A percentile compares a stretch with the other conserved stretches of the same genome.
These are phyloP conservation scores for Leccinellum rugosiceps DNA, from an alignment of 768 basidiomycete species.

Conservation along the genomic window DNA sequence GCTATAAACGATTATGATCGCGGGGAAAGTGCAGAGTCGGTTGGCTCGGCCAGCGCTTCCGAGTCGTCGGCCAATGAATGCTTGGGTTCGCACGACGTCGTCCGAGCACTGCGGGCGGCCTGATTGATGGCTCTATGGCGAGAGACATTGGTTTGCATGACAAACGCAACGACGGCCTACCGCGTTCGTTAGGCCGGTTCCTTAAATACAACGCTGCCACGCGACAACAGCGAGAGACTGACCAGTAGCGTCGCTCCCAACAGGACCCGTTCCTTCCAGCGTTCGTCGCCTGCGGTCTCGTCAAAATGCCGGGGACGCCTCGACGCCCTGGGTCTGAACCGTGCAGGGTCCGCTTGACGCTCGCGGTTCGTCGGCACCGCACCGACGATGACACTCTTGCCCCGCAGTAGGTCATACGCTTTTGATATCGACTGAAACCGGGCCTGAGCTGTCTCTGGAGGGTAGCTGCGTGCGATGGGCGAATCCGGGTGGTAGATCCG, in stretches of 20 bases:
- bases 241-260: conserved; percentile 55
- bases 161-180: conserved; percentile 34
- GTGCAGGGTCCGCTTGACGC: conserved; percentile 35
- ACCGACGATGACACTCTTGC: conserved; percentile 35
- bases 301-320: conserved; percentile 49
- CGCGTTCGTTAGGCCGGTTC: background rate
- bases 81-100: conserved; percentile 1
- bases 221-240: conserved; percentile 7
- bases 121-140: conserved; percentile 32
- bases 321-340: conserved; percentile 36
- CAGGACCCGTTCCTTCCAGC: conserved; percentile 65
- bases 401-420: conserved; percentile 64
- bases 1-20: background rate
- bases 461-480: conserved; percentile 36
- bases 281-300: conserved; percentile 47
- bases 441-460: conserved; percentile 52
- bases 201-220: no score
- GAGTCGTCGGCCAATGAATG: conserved; percentile 14
- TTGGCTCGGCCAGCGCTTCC: conserved; percentile 23
- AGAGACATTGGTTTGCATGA: conserved; percentile 31
- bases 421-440: conserved; percentile 67
- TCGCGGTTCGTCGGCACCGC: conserved; percentile 15
- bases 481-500: conserved; percentile 79
- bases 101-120: conserved; percentile 5
- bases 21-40: background rate